Evolutionary conservation across 2,329 filamentous ascomycete species (phyloP).

Genomic region (Fusarium buharicum): DNA sequence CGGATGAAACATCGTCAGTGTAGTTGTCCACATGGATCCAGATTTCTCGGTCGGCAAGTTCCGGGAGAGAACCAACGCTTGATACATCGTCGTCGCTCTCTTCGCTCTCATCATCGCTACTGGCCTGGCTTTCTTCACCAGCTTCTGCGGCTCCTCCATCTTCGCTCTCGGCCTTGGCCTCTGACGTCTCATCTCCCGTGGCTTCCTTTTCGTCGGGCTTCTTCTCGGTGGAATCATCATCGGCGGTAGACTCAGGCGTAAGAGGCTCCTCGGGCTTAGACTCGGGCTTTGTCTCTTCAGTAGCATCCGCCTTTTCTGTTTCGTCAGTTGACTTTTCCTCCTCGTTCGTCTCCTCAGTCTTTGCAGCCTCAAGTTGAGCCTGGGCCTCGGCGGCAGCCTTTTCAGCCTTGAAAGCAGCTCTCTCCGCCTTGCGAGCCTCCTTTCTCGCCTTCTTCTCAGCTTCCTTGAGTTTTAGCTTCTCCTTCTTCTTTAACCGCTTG

Average conservation of each 20-base stretch:
- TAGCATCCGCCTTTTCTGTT: constrained; percentile 12
- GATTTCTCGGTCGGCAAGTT: constrained; percentile 55
- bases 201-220: constrained; percentile 5
- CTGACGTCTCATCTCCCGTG: neutral
- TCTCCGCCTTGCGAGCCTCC: constrained; percentile 31
- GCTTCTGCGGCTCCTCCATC: neutral
- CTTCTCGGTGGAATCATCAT: constrained; percentile 12
- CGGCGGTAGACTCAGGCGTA: constrained; percentile 34
- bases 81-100: constrained; percentile 43
- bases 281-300: constrained; percentile 14
- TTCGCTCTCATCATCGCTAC: neutral
- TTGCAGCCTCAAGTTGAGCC: constrained; percentile 41
- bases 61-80: constrained; percentile 51
- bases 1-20: constrained; percentile 13
- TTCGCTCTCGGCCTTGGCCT: neutral
- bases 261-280: constrained; percentile 28
- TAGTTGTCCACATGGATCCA: constrained; percentile 47
- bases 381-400: constrained; percentile 46
- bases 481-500: constrained; percentile 70
- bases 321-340: constrained; percentile 26
- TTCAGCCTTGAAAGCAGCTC: constrained; percentile 10
- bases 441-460: constrained; percentile 54
- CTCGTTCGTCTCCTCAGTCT: constrained; percentile 25
- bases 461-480: constrained; percentile 83
- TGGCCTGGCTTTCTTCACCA: neutral